Conservation (phyloP, 805 yeast genomes). For the Zygotorulaspora chibaensis region DNA sequence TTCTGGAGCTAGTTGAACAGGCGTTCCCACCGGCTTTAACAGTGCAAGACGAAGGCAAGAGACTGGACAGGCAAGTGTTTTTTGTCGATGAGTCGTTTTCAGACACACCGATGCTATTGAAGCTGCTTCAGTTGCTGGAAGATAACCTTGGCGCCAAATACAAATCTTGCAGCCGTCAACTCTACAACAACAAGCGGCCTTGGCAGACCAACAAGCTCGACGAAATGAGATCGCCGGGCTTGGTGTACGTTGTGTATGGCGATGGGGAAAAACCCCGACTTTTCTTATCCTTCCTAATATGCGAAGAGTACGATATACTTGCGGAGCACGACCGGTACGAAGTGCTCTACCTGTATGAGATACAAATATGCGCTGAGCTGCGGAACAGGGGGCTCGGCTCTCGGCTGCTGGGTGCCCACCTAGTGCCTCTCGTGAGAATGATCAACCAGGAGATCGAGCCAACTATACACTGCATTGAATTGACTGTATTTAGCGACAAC, state of each 20-base stretch:
- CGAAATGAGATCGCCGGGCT: constrained; percentile 28
- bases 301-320: constrained; percentile 23
- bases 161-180: constrained; percentile 10
- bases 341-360: constrained; percentile 33
- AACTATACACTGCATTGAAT: constrained; percentile 19
- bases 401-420: constrained; percentile 10
- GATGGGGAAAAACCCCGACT: constrained; percentile 5
- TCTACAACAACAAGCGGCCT: constrained; percentile 20
- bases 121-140: constrained; percentile 19
- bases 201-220: constrained; percentile 28
- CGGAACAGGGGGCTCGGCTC: constrained; percentile 24
- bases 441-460: neutral
- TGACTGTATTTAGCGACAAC: constrained; percentile 32
- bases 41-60: neutral
- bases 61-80: neutral
- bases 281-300: constrained; percentile 28
- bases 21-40: constrained; percentile 3
- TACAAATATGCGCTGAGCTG: constrained; percentile 21
- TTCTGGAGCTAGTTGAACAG: neutral
- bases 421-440: constrained; percentile 1
- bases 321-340: constrained; percentile 1
- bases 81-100: neutral
- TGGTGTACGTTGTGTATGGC: constrained; percentile 28
- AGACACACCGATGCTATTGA: neutral
- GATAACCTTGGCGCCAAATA: constrained; percentile 25